Base-by-base conservation (phyloP, 1,284 basidiomycete species). In the Apiotrichum sp. region DNA sequence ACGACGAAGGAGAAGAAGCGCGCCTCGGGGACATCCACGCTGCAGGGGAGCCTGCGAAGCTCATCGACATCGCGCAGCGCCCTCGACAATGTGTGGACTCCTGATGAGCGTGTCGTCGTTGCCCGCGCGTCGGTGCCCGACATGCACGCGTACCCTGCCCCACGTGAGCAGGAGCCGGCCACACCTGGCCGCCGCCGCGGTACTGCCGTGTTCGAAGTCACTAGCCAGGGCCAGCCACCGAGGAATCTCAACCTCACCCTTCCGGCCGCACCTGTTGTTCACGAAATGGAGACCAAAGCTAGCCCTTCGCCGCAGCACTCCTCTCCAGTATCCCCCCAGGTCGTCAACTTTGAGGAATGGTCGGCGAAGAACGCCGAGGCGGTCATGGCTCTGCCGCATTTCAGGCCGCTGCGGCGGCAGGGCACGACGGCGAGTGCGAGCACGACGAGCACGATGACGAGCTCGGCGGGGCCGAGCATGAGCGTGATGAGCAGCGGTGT, bases 111-210 rank as follows among this genome's bases (percentile, higher is more conserved):
- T 2, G 44, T 54, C 5, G 52, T 58, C 6, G 56, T 52, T 1
- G 32, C 56, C 29, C 52, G 56, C 31, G 48, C 56, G 1, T 50
- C 47, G 1, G 56, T 58, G 22, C 56, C 56, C 1, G 56, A 58
- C 16, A 47, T 43, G 40, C 50, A 16, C 45, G 45, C 36, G 36
- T 48, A 4, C 16, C 31, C 50, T 31, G 3, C 40, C 35, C 1
- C 34, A n/a, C n/a, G 35, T 31, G 7, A 36, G 31, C 11, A 31
- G 36, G 47, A 47, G 40, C 33, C 31, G 16, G 3, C 11, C 32
- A 10, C 22, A 8, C 13, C 36, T 38, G 11, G 9, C 34, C 2
- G 14, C 42, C 42, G 34, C 5, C 50, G 50, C 34, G 42, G 42
- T 7, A 29, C 29, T 1, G 29, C 42, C 9, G 29, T 29, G 3